phyloP scores from a whole-genome alignment of 352 stramenopile species.

The Pythium sukuiense region DNA sequence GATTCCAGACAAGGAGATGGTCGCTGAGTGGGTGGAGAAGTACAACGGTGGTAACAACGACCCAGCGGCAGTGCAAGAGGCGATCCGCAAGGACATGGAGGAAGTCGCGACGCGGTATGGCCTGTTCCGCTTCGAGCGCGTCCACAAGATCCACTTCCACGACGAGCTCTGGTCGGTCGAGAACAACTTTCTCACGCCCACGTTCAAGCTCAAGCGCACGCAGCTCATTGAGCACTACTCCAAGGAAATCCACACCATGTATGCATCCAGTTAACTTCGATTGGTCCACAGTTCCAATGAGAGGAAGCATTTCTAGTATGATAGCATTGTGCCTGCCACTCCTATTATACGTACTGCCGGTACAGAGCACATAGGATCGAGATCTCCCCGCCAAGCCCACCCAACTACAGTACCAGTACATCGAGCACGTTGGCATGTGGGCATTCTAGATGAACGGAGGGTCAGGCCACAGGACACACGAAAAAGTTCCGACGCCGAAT shows the following conservation, averaged over 20 bases:
- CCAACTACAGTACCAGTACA: too few relatives aligned
- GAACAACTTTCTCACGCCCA: slow-evolving; percentile 94
- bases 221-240: slow-evolving; percentile 58
- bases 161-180: slow-evolving; percentile 89
- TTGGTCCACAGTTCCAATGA: too few relatives aligned
- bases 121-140: slow-evolving; percentile 93
- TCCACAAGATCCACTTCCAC: slow-evolving; percentile 90
- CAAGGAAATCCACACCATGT: slow-evolving; percentile 63
- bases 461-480: too few relatives aligned
- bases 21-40: slow-evolving; percentile 39
- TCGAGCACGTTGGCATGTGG: too few relatives aligned
- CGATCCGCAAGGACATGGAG: slow-evolving; percentile 50
- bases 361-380: too few relatives aligned
- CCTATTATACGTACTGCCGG: too few relatives aligned
- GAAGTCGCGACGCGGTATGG: slow-evolving; percentile 43
- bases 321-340: too few relatives aligned
- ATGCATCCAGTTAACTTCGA: slow-evolving; percentile 23
- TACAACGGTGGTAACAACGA: slow-evolving; percentile 55
- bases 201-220: slow-evolving; percentile 94
- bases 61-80: slow-evolving; percentile 26
- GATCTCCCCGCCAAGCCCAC: too few relatives aligned
- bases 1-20: slow-evolving; percentile 58
- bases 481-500: too few relatives aligned
- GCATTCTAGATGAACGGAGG: too few relatives aligned
- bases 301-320: too few relatives aligned